Percentiles rank a stretch among this genome's conserved stretches.
phyloP scores from a whole-genome alignment of 2,329 filamentous ascomycete species.

The Fusarium camptoceras region DNA sequence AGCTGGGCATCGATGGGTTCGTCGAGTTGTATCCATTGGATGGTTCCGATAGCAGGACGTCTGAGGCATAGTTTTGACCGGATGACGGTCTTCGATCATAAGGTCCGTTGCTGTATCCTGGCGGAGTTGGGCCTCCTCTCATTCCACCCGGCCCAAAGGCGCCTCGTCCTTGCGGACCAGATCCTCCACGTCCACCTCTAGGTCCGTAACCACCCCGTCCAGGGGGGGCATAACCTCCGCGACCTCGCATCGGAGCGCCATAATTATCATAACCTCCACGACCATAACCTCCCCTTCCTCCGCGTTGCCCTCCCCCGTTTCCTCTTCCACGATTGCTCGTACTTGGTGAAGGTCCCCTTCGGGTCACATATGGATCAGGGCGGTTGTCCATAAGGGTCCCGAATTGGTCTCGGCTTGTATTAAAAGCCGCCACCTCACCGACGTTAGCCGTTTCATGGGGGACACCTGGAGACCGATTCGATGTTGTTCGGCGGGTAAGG shows the following conservation, averaged over 20 bases:
- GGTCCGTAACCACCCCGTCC: constrained; percentile 59
- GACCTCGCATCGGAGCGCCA: constrained; percentile 55
- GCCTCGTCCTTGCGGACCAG: constrained; percentile 50
- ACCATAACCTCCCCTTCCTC: constrained; percentile 60
- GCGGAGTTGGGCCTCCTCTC: constrained; percentile 52
- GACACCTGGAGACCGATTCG: constrained; percentile 65
- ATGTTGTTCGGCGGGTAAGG: constrained; percentile 73
- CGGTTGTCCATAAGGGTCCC: constrained; percentile 66
- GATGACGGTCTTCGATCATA: constrained; percentile 56
- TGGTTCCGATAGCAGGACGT: constrained; percentile 53
- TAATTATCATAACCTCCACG: constrained; percentile 64
- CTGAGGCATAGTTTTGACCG: constrained; percentile 55
- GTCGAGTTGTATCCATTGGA: constrained; percentile 47
- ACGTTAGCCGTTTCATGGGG: constrained; percentile 55
- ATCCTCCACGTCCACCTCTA: constrained; percentile 52
- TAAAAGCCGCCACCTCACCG: constrained; percentile 50
- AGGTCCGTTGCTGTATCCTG: constrained; percentile 56
- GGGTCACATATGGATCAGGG: constrained; percentile 61
- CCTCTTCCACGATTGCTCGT: constrained; percentile 68
- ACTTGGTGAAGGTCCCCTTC: constrained; percentile 59
- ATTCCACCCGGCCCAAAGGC: constrained; percentile 46
- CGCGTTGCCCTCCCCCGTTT: constrained; percentile 58
- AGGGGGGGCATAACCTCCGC: constrained; percentile 59
- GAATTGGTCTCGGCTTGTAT: constrained; percentile 68
- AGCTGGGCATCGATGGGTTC: constrained; percentile 49